Base-by-base conservation (phyloP, 768 basidiomycete species). In the Pleurotus citrinopileatus region DNA sequence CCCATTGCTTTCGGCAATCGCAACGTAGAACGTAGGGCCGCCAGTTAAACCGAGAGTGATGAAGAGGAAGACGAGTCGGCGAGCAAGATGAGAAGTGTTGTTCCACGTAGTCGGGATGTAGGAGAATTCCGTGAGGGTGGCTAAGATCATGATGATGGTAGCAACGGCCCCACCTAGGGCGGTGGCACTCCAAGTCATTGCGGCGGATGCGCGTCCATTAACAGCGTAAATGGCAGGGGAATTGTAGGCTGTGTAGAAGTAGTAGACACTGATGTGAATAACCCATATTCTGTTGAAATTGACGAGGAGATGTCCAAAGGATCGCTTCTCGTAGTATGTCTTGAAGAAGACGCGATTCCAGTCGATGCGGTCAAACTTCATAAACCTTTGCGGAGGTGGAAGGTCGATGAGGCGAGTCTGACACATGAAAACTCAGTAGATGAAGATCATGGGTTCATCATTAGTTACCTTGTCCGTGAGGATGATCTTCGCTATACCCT, bases 281-380 rank as follows among this genome's bases (percentile, higher is more conserved):
- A 98, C 94, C 95, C 97, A 99, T 61, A 99, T 92, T 43, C 96
- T 91, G 75, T 98, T 98, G 78, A 99, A 99, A 79, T 99, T 98
- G 81, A 99, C 95, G 55, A 98, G 81, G 1, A 98, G 80, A 69
- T 99, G 97, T 36, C 94, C 90, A 69, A 96, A 93, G 0, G 95
- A 95, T 26, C 97, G 93, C 65, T 94, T 94, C 70, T 99, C 97
- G 59, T 88, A 94, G 71, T 98, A 99, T 0, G 96, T 98, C 77
- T 99, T 98, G 90, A 94, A 97, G 72, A 98, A 98, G 3, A 87
- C 95, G 23, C 87, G 80, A 63, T 89, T 88, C 97, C 97, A 99
- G 58, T 98, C 96, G 61, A 99, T 86, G 46, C 91, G 85, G 68
- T 96, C 94, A 59, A 99, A 96, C 67, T 89, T 91, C 89, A 96